Base-by-base conservation (phyloP, 2,329 filamentous ascomycete genomes). In the Aspergillus brunneoviolaceus region DNA sequence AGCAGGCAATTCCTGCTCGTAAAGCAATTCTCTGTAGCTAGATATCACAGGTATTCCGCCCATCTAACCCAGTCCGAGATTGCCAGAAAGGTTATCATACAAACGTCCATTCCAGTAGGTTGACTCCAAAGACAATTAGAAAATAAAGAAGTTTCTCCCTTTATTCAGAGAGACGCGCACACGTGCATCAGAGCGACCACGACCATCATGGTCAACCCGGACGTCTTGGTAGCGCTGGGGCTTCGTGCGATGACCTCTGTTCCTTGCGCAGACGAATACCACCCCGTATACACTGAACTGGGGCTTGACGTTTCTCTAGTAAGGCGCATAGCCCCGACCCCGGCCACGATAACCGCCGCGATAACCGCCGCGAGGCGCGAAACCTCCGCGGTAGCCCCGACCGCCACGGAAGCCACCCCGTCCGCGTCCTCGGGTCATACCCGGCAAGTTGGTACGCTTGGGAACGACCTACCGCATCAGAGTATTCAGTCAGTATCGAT, bases 371-470 rank as follows among this genome's bases (percentile, higher is more conserved):
- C 79, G 73, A 63, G 77, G 76, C 55, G 76, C 74, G 62, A 78
- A 76, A 66, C 80, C 80, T 60, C 80, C 76, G 55, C 77, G 74
- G 59, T 76, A 76, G 55, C 84, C 81, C 66, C 84, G 78, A 54
- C 84, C 80, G 45, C 82, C 78, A 14, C 82, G 77, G 67, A 79
- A 79, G 11, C 80, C 81, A 59, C 85, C 85, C 58, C 77, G 75
- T 60, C 78, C 77, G 29, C 82, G 80, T 59, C 92, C 92, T 65
- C 94, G 87, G 68, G 86, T 89, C 92, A 99, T 94, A 62, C 95
- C 95, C 1, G 95, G 95, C 56, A 99, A 82, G 75, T 99, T 99
- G 69, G 95, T 99, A 63, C 95, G 90, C 82, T 99, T 99, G 35
- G 95, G 94, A 23, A 89, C 87, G 59, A 91, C 89, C 89, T 91